A percentile compares a stretch with the other conserved stretches of the same genome.
Conservation (phyloP, 768 basidiomycete species). For the Mycena belliarum region DNA sequence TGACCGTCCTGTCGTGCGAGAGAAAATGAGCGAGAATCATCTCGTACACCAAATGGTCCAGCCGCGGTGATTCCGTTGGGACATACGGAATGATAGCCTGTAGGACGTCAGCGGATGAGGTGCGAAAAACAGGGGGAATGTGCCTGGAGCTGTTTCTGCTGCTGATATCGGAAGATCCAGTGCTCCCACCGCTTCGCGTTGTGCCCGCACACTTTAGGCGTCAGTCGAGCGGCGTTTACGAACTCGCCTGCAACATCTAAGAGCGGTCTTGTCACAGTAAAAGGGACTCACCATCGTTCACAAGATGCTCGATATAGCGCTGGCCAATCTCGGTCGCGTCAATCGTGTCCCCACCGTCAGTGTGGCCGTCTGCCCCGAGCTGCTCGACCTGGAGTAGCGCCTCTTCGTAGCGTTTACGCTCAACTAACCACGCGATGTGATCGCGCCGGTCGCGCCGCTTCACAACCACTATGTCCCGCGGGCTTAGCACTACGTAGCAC, state of each 20-base stretch:
- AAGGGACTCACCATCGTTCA: constrained; percentile 63
- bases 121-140: constrained; percentile 21
- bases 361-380: constrained; percentile 44
- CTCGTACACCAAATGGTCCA: constrained; percentile 87
- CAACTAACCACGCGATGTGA: constrained; percentile 91
- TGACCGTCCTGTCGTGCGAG: constrained; percentile 70
- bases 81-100: constrained; percentile 89
- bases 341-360: constrained; percentile 37
- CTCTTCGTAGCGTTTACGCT: constrained; percentile 83
- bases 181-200: constrained; percentile 89
- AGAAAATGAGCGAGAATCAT: constrained; percentile 92
- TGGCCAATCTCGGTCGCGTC: constrained; percentile 75
- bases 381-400: constrained; percentile 81
- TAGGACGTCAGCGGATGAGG: constrained; percentile 1
- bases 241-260: constrained; percentile 45
- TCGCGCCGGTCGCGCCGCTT: constrained; percentile 85
- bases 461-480: constrained; percentile 86
- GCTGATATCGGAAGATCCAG: constrained; percentile 90
- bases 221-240: constrained; percentile 76
- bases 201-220: constrained; percentile 82
- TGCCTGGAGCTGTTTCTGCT: constrained; percentile 78
- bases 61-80: constrained; percentile 78
- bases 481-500: constrained; percentile 83
- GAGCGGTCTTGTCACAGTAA: neutral
- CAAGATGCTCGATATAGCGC: constrained; percentile 84